Evolutionary conservation across 257 asterid genomes (phyloP).

Genomic region (Rubia yunnanensis): DNA sequence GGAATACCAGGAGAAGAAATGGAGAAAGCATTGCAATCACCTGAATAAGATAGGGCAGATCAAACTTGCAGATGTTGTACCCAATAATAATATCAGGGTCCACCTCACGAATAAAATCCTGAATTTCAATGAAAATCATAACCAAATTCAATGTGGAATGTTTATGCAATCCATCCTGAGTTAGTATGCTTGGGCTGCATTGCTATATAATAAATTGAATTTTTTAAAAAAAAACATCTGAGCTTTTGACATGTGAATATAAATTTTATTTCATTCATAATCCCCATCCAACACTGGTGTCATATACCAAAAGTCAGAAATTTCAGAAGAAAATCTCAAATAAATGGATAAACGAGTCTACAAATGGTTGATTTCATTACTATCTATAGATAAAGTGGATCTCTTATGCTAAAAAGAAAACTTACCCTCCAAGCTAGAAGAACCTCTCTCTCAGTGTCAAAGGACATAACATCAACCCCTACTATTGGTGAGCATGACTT

Average conservation of each 20-base stretch:
- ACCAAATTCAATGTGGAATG: background rate
- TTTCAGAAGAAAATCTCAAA: background rate
- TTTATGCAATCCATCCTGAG: background rate
- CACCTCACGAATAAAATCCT: conserved; percentile 90
- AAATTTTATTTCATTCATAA: background rate
- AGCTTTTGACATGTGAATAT: background rate
- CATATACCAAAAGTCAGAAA: background rate
- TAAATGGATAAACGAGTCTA: background rate
- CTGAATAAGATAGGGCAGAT: conserved; percentile 96
- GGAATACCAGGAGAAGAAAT: conserved; percentile 3
- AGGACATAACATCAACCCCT: conserved; percentile 97
- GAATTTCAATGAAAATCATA: conserved; percentile 9
- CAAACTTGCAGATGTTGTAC: conserved; percentile 96
- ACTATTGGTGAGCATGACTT: conserved; percentile 94
- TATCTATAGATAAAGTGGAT: background rate
- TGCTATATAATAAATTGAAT: background rate
- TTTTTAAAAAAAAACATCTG: background rate
- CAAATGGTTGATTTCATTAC: background rate
- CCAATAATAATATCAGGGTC: conserved; percentile 98
- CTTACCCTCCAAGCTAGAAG: conserved; percentile 97
- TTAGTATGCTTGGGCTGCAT: background rate
- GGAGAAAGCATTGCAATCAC: conserved; percentile 23
- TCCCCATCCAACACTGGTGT: background rate
- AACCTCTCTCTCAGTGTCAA: conserved; percentile 85
- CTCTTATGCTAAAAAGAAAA: too few relatives aligned